Evolutionary conservation across 2,329 filamentous ascomycete genomes (phyloP).

Genomic region (Stromatinia cepivora): DNA sequence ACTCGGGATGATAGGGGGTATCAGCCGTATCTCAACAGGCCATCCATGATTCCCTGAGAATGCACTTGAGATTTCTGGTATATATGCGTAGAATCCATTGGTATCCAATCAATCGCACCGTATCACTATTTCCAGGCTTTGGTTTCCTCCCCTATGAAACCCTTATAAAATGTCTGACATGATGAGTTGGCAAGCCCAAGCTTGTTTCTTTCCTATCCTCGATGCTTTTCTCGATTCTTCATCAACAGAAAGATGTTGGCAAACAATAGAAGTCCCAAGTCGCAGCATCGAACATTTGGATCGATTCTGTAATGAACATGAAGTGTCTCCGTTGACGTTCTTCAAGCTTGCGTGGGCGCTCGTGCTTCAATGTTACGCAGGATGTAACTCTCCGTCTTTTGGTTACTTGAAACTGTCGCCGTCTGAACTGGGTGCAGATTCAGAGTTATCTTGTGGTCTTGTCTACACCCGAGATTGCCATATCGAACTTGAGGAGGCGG

Average conservation of each 20-base stretch:
- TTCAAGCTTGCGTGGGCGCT: constrained; percentile 43
- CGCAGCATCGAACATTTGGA: neutral
- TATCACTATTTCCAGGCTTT: neutral
- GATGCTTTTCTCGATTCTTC: neutral
- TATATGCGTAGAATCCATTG: neutral
- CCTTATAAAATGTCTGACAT: neutral
- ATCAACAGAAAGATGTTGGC: constrained; percentile 9
- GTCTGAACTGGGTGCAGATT: neutral
- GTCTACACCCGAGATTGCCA: neutral
- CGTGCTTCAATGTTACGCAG: constrained; percentile 43
- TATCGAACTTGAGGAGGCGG: constrained; percentile 2
- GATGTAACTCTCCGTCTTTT: constrained; percentile 44
- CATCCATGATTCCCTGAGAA: neutral
- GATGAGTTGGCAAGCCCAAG: neutral
- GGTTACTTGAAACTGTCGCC: constrained; percentile 43
- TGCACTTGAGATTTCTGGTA: neutral
- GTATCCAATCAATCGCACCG: neutral
- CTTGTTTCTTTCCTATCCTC: constrained; percentile 19
- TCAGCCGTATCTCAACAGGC: constrained; percentile 1
- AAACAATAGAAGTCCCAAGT: constrained; percentile 3
- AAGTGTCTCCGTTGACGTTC: neutral
- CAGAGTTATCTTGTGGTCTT: neutral
- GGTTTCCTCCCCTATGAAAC: neutral
- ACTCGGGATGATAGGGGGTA: neutral
- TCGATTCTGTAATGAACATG: constrained; percentile 5